A percentile compares a stretch with the other conserved stretches of the same genome.
These are phyloP conservation scores for Turritis glabra DNA, from an alignment of 345 rosid species.

Conservation along the genomic window DNA sequence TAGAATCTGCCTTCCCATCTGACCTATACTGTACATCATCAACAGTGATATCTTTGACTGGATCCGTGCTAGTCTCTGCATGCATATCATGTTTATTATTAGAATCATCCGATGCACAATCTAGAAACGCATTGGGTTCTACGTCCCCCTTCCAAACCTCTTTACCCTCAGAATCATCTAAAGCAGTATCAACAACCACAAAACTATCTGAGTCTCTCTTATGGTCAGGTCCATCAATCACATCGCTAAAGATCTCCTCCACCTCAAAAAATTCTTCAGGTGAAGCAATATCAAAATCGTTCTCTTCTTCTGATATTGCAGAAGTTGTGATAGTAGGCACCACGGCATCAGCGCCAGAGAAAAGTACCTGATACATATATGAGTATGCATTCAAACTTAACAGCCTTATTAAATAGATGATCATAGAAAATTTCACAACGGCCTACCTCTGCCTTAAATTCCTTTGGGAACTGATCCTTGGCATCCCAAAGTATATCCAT, in stretches of 20 bases:
- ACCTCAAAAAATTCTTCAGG: slow-evolving; percentile 98
- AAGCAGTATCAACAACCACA: slow-evolving; percentile 37
- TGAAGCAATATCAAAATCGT: slow-evolving; percentile 64
- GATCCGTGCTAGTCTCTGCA: slow-evolving; percentile 51
- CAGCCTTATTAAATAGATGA: slow-evolving; percentile 40
- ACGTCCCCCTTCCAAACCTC: slow-evolving; percentile 69
- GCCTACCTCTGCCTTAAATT: slow-evolving; percentile 92
- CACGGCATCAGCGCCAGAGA: slow-evolving; percentile 71
- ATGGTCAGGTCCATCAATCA: slow-evolving; percentile 60
- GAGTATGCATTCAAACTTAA: slow-evolving; percentile 71
- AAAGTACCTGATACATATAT: slow-evolving; percentile 84
- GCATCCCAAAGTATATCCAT: slow-evolving; percentile 87
- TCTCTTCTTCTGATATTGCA: slow-evolving; percentile 57
- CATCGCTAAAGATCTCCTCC: slow-evolving; percentile 88
- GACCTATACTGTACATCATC: slow-evolving; percentile 85
- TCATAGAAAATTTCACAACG: slow-evolving; percentile 35
- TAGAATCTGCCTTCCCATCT: slow-evolving; percentile 53
- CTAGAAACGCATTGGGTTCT: slow-evolving; percentile 68
- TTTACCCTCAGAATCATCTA: slow-evolving; percentile 49
- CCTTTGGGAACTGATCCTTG: slow-evolving; percentile 74
- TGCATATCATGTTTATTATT: slow-evolving; percentile 50
- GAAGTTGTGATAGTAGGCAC: slow-evolving; percentile 59
- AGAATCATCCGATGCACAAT: slow-evolving; percentile 74
- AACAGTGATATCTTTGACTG: slow-evolving; percentile 87
- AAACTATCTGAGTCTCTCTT: slow-evolving; percentile 49